These are phyloP conservation scores for Oryza nivara DNA, from an alignment of 176 grass and related monocot genomes.

Conservation along the genomic window DNA sequence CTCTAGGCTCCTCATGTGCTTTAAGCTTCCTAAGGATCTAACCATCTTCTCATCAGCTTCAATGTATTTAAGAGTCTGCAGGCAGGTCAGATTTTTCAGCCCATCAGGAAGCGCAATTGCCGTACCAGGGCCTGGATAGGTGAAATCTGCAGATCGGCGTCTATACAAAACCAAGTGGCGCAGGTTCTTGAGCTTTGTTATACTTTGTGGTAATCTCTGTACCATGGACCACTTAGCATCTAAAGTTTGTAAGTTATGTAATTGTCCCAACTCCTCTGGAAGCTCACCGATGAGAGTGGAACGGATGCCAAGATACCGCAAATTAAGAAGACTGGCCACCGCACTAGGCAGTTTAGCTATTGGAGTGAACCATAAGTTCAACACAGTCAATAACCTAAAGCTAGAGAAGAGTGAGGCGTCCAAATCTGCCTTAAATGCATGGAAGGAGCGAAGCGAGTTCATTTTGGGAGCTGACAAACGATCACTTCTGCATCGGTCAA, in stretches of 20 bases:
- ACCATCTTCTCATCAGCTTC: constrained; percentile 33
- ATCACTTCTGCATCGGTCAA: constrained; percentile 32
- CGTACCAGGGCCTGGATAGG: background rate
- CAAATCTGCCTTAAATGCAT: constrained; percentile 1
- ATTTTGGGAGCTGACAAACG: constrained; percentile 10
- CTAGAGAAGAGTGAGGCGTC: constrained; percentile 27
- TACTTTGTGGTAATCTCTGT: constrained; percentile 40
- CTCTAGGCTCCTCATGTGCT: constrained; percentile 49
- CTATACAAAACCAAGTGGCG: constrained; percentile 47
- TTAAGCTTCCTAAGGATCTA: constrained; percentile 43
- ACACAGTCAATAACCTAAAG: constrained; percentile 42
- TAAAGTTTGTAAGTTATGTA: constrained; percentile 56
- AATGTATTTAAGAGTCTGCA: constrained; percentile 55
- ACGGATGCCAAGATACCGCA: constrained; percentile 44
- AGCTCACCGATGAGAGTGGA: constrained; percentile 43
- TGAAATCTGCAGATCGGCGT: constrained; percentile 18
- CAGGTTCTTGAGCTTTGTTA: constrained; percentile 42
- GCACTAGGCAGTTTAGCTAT: constrained; percentile 28
- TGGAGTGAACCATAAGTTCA: constrained; percentile 22
- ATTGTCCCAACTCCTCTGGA: constrained; percentile 33
- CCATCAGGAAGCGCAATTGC: constrained; percentile 40
- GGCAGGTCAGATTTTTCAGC: constrained; percentile 26
- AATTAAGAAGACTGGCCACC: constrained; percentile 34
- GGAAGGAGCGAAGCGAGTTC: constrained; percentile 25
- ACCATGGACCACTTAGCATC: constrained; percentile 46